Evolutionary conservation across 768 basidiomycete species (phyloP), one percentile per base, ranked within the genome.

Genomic region (Pleurotus cornucopiae): DNA sequence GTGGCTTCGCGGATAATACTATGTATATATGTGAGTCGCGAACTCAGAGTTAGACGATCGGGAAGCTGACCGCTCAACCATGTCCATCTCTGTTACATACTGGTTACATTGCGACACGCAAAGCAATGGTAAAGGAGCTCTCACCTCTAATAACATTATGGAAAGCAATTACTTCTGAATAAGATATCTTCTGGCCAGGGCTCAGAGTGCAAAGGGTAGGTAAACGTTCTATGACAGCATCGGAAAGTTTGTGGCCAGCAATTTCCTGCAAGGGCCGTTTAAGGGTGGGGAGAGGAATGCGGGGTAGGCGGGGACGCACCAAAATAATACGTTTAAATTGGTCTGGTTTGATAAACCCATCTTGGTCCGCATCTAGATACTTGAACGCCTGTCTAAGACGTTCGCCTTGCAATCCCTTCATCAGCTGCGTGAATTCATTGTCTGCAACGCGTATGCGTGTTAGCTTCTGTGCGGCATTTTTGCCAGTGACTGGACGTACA

Each of bases 341-440:
- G 52, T 93, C 91, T 14, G 95, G 91, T 61, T 76, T 78, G 71
- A 99, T 98, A 73, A 96, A 93, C 45, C 97, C 97, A 66, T 96
- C 91, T 66, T 89, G 84, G 66, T 96, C 89, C 48, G 78, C 74
- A 71, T 98, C 96, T 67, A 98, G 80, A 71, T 86, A 84, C 73
- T 85, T 89, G 78, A 98, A 99, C 21, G 94, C 89, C 73, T 99
- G 97, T 58, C 97, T 89, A 54, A 99, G 77, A 30, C 97, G 87
- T 73, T 99, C 97, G 66, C 95, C 97, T 74, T 98, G 97, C 55
- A 98, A 81, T 43, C 94, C 96, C 72, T 98, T 98, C 93, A 99
- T 97, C 58, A 98, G 75, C 73, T 98, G 95, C 26, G 94, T 97
- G 73, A 98, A 98, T 71, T 98, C 95, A 68, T 90, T 90, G 74